These are phyloP conservation scores for Aegilops longissima DNA, from an alignment of 176 grass and related monocot genomes.

Conservation along the genomic window DNA sequence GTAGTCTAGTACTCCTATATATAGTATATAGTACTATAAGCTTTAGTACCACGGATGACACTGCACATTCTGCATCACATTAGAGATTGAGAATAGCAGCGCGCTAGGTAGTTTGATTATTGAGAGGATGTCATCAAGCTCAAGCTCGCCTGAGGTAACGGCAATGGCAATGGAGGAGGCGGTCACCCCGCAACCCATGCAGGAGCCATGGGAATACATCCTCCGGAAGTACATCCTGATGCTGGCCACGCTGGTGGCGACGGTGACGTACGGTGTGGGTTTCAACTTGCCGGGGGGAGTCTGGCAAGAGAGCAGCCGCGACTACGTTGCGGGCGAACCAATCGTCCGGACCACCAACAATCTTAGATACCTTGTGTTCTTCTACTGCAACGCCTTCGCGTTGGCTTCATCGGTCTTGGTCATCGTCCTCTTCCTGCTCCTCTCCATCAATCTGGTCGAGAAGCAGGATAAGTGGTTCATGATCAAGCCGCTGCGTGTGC, in stretches of 20 bases:
- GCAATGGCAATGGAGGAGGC: too few relatives aligned
- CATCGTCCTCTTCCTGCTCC: conserved; percentile 6
- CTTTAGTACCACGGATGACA: too few relatives aligned
- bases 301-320: background rate
- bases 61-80: too few relatives aligned
- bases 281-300: background rate
- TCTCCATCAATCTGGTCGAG: background rate
- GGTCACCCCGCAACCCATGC: too few relatives aligned
- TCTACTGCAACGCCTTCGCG: conserved; percentile 24
- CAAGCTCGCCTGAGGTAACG: too few relatives aligned
- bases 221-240: conserved; percentile 11
- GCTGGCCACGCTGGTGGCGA: conserved; percentile 8
- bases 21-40: too few relatives aligned
- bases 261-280: conserved; percentile 17
- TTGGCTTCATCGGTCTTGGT: conserved; percentile 12
- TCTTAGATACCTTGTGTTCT: background rate
- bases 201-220: background rate
- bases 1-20: too few relatives aligned
- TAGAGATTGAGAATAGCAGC: too few relatives aligned
- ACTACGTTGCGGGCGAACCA: background rate
- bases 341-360: background rate
- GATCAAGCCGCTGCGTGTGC: background rate
- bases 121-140: too few relatives aligned
- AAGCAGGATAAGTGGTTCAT: too few relatives aligned
- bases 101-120: too few relatives aligned